Percentiles rank a stretch among this genome's conserved stretches.
phyloP scores from a whole-genome alignment of 2,329 filamentous ascomycete species.

The Alternaria triticina region DNA sequence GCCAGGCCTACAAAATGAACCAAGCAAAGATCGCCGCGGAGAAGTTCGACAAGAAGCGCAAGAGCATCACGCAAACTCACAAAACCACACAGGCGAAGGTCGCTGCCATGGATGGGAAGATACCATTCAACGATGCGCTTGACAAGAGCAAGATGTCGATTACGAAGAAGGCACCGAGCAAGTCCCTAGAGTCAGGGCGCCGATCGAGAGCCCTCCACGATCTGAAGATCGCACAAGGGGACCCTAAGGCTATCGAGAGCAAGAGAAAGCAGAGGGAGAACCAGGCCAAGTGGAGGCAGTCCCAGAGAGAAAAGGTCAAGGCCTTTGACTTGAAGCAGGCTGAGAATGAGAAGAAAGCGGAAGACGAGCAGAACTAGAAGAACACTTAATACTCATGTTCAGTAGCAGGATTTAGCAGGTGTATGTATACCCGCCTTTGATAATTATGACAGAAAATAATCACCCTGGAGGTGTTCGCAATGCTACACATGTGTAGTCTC shows the following conservation, averaged over 20 bases:
- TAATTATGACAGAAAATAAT: not conserved
- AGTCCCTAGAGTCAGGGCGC: not conserved
- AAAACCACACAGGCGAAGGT: not conserved
- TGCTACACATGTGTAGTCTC: not conserved
- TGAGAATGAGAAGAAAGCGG: not conserved
- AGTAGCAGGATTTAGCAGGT: not conserved
- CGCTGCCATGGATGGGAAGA: not conserved
- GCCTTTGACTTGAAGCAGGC: not conserved
- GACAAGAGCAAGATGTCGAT: not conserved
- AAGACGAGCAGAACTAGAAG: not conserved
- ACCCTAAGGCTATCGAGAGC: not conserved
- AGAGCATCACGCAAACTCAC: too few relatives aligned
- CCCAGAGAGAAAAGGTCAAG: not conserved
- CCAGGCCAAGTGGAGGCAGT: not conserved
- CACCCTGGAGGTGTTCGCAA: not conserved
- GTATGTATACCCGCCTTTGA: not conserved
- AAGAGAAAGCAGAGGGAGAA: not conserved
- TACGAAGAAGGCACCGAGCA: not conserved
- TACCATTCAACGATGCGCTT: not conserved
- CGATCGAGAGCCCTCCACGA: not conserved
- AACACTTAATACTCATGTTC: fast-evolving
- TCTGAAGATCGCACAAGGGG: not conserved
- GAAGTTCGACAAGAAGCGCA: too few relatives aligned
- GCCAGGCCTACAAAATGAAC: not conserved
- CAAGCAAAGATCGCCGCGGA: not conserved